phyloP scores from a whole-genome alignment of 768 basidiomycete species.

The Auriscalpium orientale region DNA sequence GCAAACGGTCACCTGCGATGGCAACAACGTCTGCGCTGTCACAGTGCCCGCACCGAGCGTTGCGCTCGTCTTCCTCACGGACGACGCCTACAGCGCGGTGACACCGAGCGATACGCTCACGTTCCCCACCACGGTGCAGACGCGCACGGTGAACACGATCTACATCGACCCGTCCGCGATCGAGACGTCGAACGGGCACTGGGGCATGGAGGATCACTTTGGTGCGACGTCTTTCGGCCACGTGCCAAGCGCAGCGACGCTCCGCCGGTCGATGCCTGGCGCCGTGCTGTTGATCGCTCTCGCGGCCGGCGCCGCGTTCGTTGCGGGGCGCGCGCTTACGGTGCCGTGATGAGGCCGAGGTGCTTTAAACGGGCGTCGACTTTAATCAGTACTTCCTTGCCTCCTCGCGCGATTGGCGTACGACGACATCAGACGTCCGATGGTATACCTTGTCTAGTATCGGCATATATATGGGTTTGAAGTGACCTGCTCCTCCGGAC shows the following conservation, averaged over 20 bases:
- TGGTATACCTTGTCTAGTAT: no score
- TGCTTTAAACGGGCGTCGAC: no score
- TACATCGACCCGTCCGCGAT: constrained; percentile 48
- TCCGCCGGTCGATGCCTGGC: neutral
- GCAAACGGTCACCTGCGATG: constrained; percentile 53
- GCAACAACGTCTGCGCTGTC: constrained; percentile 43
- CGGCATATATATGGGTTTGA: no score
- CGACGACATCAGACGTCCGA: no score
- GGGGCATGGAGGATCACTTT: constrained; percentile 23
- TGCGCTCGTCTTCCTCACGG: constrained; percentile 64
- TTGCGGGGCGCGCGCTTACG: neutral
- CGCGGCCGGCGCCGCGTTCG: neutral
- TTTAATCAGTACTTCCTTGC: no score
- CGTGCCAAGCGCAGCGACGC: constrained; percentile 9
- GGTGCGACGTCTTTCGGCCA: constrained; percentile 36
- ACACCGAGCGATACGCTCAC: constrained; percentile 32
- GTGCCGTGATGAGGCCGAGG: no score
- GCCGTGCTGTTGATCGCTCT: neutral
- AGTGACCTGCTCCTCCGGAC: no score
- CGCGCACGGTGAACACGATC: constrained; percentile 45
- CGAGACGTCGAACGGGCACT: constrained; percentile 56
- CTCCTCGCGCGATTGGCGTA: no score
- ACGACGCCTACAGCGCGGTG: constrained; percentile 30
- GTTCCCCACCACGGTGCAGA: constrained; percentile 51
- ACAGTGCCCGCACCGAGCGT: constrained; percentile 63